Conservation (phyloP, 345 rosid species). For the Brassica carinata region DNA sequence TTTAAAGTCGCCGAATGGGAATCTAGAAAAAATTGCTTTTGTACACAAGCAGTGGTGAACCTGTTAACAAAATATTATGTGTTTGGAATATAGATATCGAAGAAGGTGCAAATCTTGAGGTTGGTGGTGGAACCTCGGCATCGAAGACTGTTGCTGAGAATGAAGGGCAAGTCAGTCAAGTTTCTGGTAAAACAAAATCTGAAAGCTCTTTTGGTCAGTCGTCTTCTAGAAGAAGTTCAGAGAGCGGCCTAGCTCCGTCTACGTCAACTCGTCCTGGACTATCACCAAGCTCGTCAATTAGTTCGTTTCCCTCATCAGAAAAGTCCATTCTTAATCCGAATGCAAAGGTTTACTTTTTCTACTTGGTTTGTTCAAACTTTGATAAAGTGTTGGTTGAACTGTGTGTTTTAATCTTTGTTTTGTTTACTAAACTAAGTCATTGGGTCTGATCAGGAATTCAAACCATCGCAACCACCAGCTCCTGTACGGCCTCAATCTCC, state of each 20-base stretch:
- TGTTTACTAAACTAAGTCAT: neutral
- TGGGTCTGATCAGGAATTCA: constrained; percentile 75
- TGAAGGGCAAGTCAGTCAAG: constrained; percentile 49
- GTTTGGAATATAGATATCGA: neutral
- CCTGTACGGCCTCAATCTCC: constrained; percentile 67
- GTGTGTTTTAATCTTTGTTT: neutral
- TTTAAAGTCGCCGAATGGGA: constrained; percentile 10
- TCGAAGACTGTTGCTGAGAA: constrained; percentile 49
- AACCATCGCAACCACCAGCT: constrained; percentile 60
- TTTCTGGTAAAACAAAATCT: constrained; percentile 46
- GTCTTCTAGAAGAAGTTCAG: constrained; percentile 61
- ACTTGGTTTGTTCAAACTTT: constrained; percentile 12
- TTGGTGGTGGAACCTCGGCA: constrained; percentile 38
- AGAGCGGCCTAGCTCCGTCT: constrained; percentile 40
- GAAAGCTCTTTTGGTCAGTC: constrained; percentile 35
- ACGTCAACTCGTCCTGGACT: constrained; percentile 57
- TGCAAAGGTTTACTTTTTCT: constrained; percentile 65
- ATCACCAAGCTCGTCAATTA: constrained; percentile 85
- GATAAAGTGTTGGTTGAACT: constrained; percentile 6
- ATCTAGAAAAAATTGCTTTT: constrained; percentile 16
- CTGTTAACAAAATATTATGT: neutral
- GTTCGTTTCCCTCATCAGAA: constrained; percentile 70
- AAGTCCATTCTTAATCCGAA: constrained; percentile 76
- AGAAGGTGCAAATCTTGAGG: constrained; percentile 43
- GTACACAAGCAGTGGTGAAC: constrained; percentile 10